These are phyloP conservation scores for Thielaviopsis ethacetica DNA, from an alignment of 2,329 filamentous ascomycete species.

Conservation along the genomic window DNA sequence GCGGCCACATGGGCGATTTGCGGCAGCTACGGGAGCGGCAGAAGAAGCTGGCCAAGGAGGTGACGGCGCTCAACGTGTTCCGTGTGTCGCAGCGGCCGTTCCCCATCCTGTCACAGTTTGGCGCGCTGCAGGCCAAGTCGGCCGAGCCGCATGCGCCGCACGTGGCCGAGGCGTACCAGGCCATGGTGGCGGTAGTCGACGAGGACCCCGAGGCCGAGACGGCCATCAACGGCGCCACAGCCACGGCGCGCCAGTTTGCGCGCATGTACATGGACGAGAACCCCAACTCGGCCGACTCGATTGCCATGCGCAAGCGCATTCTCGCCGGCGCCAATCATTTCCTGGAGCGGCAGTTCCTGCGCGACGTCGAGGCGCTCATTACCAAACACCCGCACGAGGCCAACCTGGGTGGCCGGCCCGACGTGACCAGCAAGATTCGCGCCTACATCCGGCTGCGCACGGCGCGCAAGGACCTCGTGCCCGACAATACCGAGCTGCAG, in stretches of 20 bases:
- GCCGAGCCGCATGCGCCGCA: slow-evolving; percentile 57
- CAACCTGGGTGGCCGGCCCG: slow-evolving; percentile 74
- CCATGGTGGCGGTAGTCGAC: slow-evolving; percentile 60
- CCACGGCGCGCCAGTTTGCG: slow-evolving; percentile 62
- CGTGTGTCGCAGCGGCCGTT: slow-evolving; percentile 51
- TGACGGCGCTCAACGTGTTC: slow-evolving; percentile 61
- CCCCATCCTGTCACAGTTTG: slow-evolving; percentile 61
- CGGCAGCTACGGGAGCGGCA: slow-evolving; percentile 73
- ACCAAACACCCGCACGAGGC: slow-evolving; percentile 76
- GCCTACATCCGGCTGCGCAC: slow-evolving; percentile 76
- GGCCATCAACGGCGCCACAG: slow-evolving; percentile 42
- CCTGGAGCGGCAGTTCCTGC: slow-evolving; percentile 67
- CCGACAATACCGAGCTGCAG: slow-evolving; percentile 67
- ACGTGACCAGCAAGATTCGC: slow-evolving; percentile 76
- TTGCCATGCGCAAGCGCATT: slow-evolving; percentile 61
- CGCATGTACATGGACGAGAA: slow-evolving; percentile 62
- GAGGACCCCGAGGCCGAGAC: slow-evolving; percentile 49
- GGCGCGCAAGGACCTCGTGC: slow-evolving; percentile 66
- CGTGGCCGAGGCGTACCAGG: slow-evolving; percentile 67
- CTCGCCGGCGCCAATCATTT: slow-evolving; percentile 63
- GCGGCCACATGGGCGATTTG: slow-evolving; percentile 46
- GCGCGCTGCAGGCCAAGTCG: slow-evolving; percentile 53
- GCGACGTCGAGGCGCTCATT: slow-evolving; percentile 61
- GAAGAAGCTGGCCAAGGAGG: slow-evolving; percentile 59
- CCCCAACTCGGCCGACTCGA: slow-evolving; percentile 43